Evolutionary conservation across 495 filamentous ascomycete species (phyloP), one percentile per base, ranked within the genome.

Genomic region (Penicillium robsamsonii): DNA sequence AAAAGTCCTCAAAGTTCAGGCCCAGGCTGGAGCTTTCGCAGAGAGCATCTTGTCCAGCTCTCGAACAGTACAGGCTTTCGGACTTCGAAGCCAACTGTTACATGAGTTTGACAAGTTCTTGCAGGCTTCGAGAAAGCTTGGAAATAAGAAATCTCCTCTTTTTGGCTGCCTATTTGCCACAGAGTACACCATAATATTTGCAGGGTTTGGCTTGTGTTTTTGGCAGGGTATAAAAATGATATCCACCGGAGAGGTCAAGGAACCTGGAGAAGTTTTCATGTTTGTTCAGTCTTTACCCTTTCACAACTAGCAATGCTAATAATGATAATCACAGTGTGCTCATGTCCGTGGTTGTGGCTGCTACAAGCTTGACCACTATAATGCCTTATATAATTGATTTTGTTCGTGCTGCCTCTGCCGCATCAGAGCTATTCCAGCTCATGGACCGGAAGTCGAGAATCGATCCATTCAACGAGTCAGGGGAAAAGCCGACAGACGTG

Each of bases 21-120:
- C 87, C 10, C 70, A 82, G 22, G 90, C 87, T 58, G 89, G 89
- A 38, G 86, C 85, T 0, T 78, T 93, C 25, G 89, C 86, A 3
- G 91, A 94, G 65, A 90, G 92, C 68, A 87, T 91, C 58, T 80
- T 95, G 55, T 88, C 84, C 58, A 91, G 87, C 24, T 83, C 92
- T 52, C 79, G 90, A 30, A 93, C 90, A 56, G 84, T 89, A 15
- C 80, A 84, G 18, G 90, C 91, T 12, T 95, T 93, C 62, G 84
- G 83, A 53, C 91, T 89, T 3, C 89, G 92, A 68, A 80, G 85
- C 37, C 86, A 87, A 56, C 76, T 95, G 25, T 83, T 87, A 12
- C 51, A 6, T 56, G 65, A 25, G 58, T 78, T 47, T 20, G 76
- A 75, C 55, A 82, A 88, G 70, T 94, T 92, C 64, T 68, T 64